Conservation (phyloP, 2,329 filamentous ascomycete genomes). For the Nannizzia gypsea region DNA sequence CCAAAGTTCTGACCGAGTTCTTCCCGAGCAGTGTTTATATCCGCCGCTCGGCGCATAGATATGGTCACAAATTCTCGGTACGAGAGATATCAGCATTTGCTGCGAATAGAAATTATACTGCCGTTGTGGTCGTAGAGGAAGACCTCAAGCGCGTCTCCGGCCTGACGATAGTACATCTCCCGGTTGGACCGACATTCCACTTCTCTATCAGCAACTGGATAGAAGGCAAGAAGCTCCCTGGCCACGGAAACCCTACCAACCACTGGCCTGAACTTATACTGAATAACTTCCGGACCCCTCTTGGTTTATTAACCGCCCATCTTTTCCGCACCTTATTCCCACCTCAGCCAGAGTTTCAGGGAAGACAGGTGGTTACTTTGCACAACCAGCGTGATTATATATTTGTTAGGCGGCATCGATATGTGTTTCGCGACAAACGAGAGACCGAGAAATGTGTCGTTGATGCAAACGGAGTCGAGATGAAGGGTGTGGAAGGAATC, state of each 20-base stretch:
- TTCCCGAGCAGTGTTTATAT: constrained; percentile 78
- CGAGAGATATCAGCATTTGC: constrained; percentile 84
- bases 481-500: constrained; percentile 76
- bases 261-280: constrained; percentile 83
- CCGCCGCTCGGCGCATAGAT: constrained; percentile 68
- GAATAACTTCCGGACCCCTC: constrained; percentile 88
- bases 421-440: constrained; percentile 83
- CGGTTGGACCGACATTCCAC: constrained; percentile 79
- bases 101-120: constrained; percentile 66
- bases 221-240: constrained; percentile 73
- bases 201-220: constrained; percentile 87
- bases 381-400: constrained; percentile 96
- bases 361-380: constrained; percentile 79
- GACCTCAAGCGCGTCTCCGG: constrained; percentile 76
- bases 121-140: constrained; percentile 75
- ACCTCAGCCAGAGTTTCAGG: constrained; percentile 66
- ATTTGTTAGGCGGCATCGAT: constrained; percentile 80
- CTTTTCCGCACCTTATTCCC: constrained; percentile 74
- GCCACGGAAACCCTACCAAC: constrained; percentile 79
- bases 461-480: constrained; percentile 66
- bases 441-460: constrained; percentile 77
- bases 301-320: constrained; percentile 77
- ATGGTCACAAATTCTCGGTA: constrained; percentile 82
- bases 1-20: constrained; percentile 61
- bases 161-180: constrained; percentile 72